Base-by-base conservation (phyloP, 257 asterid genomes). In the Verbascum thapsus region DNA sequence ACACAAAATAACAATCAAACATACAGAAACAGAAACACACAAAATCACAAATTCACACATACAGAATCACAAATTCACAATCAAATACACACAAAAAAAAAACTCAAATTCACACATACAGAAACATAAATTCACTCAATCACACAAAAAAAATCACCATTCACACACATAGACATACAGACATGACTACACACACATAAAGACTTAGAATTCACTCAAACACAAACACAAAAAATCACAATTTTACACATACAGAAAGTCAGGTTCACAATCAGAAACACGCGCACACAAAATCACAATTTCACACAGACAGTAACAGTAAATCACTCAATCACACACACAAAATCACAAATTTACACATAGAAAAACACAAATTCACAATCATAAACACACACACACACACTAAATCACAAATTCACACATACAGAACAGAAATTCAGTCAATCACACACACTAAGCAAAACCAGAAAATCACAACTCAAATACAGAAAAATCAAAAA, bases 221-320 rank as follows among this genome's bases (percentile, higher is more conserved):
- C 38, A 51, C 15, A 51, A 0, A 22, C 57, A 51, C 10, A 32
- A 2, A 32, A 2, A 61, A 6, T 8, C 10, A 47, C 5, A 48
- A 5, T 30, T 11, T 10, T 2, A 16, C 3, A 26, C 3, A 26
- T 2, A 32, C 10, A 5, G 8, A n/a, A 12, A n/a, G n/a, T n/a
- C n/a, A n/a, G n/a, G n/a, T n/a, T n/a, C n/a, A n/a, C n/a, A n/a
- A n/a, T n/a, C n/a, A n/a, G n/a, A n/a, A n/a, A n/a, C n/a, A n/a
- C n/a, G n/a, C n/a, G n/a, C 8, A 50, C 0, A 32, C 2, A 34
- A 49, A 13, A 1, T 32, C 4, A 9, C 20, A 34, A 63, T 54
- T n/a, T n/a, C 22, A 51, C 15, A 68, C 41, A 34, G 0, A 57
- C 23, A 55, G n/a, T n/a, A n/a, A 51, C 38, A 51, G 15, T 20